Evolutionary conservation across 257 asterid genomes (phyloP), one percentile per base, ranked within the genome.

Genomic region (Lycium barbarum): DNA sequence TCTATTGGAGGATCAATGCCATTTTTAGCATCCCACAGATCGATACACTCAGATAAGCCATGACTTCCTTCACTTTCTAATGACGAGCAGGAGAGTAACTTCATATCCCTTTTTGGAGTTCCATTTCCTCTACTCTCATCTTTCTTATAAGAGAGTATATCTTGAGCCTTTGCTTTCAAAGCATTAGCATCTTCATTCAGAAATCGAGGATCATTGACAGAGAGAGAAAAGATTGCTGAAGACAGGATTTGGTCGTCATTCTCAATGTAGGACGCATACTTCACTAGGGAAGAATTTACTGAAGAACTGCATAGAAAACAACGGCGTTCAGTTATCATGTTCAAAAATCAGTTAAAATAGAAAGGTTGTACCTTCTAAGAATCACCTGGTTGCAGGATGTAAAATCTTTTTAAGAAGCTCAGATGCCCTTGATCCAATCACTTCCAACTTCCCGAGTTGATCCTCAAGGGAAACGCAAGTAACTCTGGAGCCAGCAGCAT

Each of bases 391-490:
- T 84, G 80, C 84, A 92, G 95, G 98, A 65, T 84, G 86, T 88
- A 96, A 84, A 43, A 92, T 88, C 90, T 91, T 96, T 88, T 90
- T 90, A 84, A 95, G 92, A 91, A 95, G 92, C 62, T 91, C 54
- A 18, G 79, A 70, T 85, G 93, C 90, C 85, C 86, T 88, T 35
- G 91, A 87, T 84, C 98, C 98, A n/a, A 93, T 84, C 86, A 96
- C 84, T 87, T 96, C 98, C 85, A 96, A 63, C 86, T 88, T 93
- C 55, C 91, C 98, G 55, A 96, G 97, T 85, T 91, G 93, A 18
- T 93, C 94, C 89, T 89, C 96, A 61, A 92, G 97, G 85, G 98
- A 92, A 84, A 88, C 79, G 84, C 97, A 95, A 53, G 68, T 87
- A 83, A 88, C 89, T 70, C 92, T 84, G 84, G 83, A 79, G 35